phyloP scores from a whole-genome alignment of 208 protist genomes.

The Acanthamoeba triangularis region DNA sequence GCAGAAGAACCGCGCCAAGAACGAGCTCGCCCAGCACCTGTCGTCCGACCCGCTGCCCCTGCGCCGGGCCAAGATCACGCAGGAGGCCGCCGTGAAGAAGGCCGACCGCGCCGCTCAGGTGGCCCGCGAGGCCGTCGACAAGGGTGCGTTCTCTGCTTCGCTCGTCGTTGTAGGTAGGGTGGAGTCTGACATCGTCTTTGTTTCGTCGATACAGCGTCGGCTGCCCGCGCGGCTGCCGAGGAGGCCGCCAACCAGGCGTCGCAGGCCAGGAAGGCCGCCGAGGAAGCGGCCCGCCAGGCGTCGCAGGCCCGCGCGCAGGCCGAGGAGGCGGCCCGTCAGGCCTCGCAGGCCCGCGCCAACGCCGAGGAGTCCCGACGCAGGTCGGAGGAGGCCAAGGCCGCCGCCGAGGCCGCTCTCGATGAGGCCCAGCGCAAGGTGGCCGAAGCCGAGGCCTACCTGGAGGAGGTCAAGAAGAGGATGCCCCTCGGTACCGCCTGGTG shows the following conservation, averaged over 20 bases:
- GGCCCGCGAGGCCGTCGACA: conserved; percentile 56
- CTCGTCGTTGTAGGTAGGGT: too few relatives aligned
- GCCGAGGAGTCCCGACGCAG: conserved; percentile 10
- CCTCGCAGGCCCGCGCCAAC: background rate
- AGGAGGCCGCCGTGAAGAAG: conserved; percentile 79
- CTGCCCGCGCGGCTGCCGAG: conserved; percentile 25
- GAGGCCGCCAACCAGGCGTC: conserved; percentile 23
- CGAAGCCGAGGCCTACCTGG: conserved; percentile 77
- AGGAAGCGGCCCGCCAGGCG: conserved; percentile 1
- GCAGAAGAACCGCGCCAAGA: conserved; percentile 73
- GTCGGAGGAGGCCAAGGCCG: conserved; percentile 72
- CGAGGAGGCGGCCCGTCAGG: conserved; percentile 16
- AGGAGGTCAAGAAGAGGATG: conserved; percentile 78
- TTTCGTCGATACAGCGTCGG: background rate
- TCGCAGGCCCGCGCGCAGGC: conserved; percentile 8
- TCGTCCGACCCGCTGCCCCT: conserved; percentile 18
- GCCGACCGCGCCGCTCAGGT: conserved; percentile 66
- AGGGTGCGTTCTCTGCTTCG: background rate
- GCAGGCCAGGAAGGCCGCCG: background rate
- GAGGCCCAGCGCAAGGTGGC: conserved; percentile 70
- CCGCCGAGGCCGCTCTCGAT: conserved; percentile 68
- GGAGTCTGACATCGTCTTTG: background rate
- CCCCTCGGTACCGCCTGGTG: conserved; percentile 78
- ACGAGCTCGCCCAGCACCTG: conserved; percentile 53
- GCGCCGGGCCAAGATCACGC: conserved; percentile 25